phyloP scores from a whole-genome alignment of 345 rosid genomes.

The Rhizophora apiculata region DNA sequence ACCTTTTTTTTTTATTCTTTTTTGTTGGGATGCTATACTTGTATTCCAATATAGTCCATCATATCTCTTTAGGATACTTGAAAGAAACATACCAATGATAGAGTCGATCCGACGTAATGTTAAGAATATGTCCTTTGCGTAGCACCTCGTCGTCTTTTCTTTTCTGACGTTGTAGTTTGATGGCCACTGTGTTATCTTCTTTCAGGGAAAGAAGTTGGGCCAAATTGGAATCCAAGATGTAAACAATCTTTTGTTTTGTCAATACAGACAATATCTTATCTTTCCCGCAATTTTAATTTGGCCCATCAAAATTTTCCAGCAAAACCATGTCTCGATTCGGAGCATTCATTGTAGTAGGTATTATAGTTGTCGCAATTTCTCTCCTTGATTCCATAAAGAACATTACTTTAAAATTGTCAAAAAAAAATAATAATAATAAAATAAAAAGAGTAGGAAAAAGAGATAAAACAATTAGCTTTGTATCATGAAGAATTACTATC shows the following conservation, averaged over 20 bases:
- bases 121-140: constrained; percentile 4
- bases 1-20: background rate
- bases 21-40: background rate
- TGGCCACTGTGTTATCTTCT: background rate
- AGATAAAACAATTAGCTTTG: too few species aligned
- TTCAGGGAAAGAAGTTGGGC: too few species aligned
- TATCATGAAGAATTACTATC: too few species aligned
- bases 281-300: background rate
- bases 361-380: too few species aligned
- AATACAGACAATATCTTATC: background rate
- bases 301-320: constrained; percentile 2
- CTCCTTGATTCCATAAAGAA: too few species aligned
- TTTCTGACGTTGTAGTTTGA: background rate
- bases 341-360: too few species aligned
- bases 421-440: too few species aligned
- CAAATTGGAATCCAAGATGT: background rate
- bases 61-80: background rate
- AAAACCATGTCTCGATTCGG: background rate
- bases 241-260: background rate
- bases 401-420: too few species aligned
- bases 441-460: too few species aligned
- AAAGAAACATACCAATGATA: background rate
- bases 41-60: background rate
- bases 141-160: background rate
- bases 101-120: background rate